Conservation (phyloP, 2,329 filamentous ascomycete genomes). For the Colletotrichum chrysophilum region DNA sequence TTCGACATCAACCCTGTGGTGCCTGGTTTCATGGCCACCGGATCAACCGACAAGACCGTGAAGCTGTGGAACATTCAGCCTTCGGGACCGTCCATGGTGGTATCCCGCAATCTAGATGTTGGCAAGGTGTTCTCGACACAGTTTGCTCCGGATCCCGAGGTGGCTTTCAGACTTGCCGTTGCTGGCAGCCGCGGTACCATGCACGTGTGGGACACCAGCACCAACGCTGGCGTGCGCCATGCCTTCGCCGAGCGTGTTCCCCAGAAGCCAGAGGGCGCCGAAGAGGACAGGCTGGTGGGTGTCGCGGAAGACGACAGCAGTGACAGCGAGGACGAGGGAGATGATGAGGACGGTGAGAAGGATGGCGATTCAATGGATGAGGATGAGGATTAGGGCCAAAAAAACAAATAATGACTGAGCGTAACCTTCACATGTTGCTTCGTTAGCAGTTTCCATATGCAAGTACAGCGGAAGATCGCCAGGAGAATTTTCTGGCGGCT, state of each 20-base stretch:
- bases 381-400: slow-evolving; percentile 39
- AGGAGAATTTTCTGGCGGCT: background rate
- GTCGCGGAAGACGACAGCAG: slow-evolving; percentile 73
- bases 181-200: slow-evolving; percentile 93
- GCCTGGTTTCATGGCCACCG: slow-evolving; percentile 91
- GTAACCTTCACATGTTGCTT: background rate
- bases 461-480: background rate
- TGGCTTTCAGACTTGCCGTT: slow-evolving; percentile 90
- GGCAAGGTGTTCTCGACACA: slow-evolving; percentile 92
- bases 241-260: slow-evolving; percentile 76
- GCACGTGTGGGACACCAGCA: slow-evolving; percentile 96
- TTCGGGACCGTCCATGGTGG: slow-evolving; percentile 85
- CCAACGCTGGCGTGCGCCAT: slow-evolving; percentile 84
- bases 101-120: slow-evolving; percentile 88
- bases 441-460: background rate
- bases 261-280: slow-evolving; percentile 59
- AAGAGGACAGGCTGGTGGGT: slow-evolving; percentile 79
- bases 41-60: slow-evolving; percentile 91
- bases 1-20: slow-evolving; percentile 92
- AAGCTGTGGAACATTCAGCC: slow-evolving; percentile 94
- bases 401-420: background rate
- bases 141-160: slow-evolving; percentile 89
- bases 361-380: slow-evolving; percentile 63
- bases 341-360: slow-evolving; percentile 41
- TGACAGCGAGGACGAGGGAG: slow-evolving; percentile 61